phyloP scores from a whole-genome alignment of 2,329 filamentous ascomycete species.

The Erysiphe pulchra region DNA sequence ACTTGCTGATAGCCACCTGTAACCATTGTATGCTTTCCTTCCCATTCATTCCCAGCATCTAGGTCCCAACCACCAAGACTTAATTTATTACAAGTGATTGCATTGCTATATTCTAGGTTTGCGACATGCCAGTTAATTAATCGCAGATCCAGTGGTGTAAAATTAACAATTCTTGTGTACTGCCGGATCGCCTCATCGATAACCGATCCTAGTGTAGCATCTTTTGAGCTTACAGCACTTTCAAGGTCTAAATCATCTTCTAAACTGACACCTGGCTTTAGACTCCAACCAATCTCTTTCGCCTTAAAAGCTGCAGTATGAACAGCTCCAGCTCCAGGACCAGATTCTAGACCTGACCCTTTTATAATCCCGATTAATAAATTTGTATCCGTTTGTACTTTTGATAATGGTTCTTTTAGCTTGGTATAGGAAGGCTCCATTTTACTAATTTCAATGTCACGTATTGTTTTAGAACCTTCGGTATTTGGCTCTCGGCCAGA shows the following conservation, averaged over 20 bases:
- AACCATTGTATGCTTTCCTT: conserved; percentile 81
- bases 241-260: conserved; percentile 48
- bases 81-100: conserved; percentile 61
- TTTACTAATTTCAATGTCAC: conserved; percentile 40
- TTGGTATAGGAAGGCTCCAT: conserved; percentile 29
- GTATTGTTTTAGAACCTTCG: conserved; percentile 46
- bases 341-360: conserved; percentile 43
- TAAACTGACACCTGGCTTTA: conserved; percentile 36
- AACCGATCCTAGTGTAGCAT: conserved; percentile 65
- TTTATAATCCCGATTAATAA: conserved; percentile 27
- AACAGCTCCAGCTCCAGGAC: conserved; percentile 36
- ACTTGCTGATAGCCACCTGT: conserved; percentile 85
- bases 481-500: conserved; percentile 53
- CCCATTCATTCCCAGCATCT: conserved; percentile 92
- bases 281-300: conserved; percentile 55
- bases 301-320: conserved; percentile 54
- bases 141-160: conserved; percentile 67
- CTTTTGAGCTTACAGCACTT: conserved; percentile 29
- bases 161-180: conserved; percentile 58
- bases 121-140: conserved; percentile 96
- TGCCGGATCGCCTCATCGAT: conserved; percentile 80
- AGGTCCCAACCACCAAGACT: conserved; percentile 90
- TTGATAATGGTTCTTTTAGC: conserved; percentile 22
- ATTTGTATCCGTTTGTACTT: conserved; percentile 9
- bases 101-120: conserved; percentile 94